Percentiles rank a stretch among this genome's conserved stretches.
phyloP scores from a whole-genome alignment of 179 eudicot genomes.

The Sideroxylon spinosum region DNA sequence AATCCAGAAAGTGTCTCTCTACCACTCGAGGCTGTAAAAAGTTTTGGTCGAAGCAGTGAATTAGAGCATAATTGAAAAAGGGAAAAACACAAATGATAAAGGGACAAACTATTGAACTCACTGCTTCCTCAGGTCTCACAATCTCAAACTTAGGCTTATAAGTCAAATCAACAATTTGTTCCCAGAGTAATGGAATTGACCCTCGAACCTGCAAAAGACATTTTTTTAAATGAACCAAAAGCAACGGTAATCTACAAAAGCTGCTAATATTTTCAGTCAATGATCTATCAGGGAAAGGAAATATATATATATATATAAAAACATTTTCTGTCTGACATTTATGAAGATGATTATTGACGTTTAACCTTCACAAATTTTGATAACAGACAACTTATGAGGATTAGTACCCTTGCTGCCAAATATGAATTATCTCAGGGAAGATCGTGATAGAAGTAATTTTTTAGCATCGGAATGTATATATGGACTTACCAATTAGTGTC shows the following conservation, averaged over 20 bases:
- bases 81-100: neutral
- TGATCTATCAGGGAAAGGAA: neutral
- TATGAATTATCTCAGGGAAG: neutral
- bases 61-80: neutral
- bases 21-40: constrained; percentile 68
- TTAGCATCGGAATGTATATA: neutral
- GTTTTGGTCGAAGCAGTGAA: constrained; percentile 13
- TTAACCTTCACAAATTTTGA: neutral
- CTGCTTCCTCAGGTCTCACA: constrained; percentile 71
- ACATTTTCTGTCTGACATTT: neutral
- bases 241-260: neutral
- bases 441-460: neutral
- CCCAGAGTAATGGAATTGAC: constrained; percentile 93
- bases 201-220: constrained; percentile 73
- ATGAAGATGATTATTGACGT: neutral
- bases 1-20: constrained; percentile 84
- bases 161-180: constrained; percentile 93
- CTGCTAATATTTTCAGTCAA: neutral
- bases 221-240: constrained; percentile 11
- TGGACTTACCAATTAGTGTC: neutral
- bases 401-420: neutral
- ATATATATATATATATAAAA: too few species aligned
- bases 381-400: neutral
- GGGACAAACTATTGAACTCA: constrained; percentile 30
- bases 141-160: constrained; percentile 93